Conservation (phyloP, 1,284 basidiomycete species). For the Flammula alnicola region DNA sequence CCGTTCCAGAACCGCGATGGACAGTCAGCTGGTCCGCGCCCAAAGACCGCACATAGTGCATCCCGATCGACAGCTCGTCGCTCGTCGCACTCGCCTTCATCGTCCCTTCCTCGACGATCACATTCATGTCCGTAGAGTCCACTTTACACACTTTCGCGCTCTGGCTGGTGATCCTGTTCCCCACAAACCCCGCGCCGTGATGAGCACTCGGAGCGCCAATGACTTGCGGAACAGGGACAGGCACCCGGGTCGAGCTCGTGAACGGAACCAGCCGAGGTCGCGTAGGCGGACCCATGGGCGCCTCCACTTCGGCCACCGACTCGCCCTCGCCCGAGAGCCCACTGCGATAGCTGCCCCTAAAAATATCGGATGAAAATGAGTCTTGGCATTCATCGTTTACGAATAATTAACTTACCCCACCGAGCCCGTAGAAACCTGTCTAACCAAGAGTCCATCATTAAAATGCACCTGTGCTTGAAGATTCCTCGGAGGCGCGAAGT, state of each 20-base stretch:
- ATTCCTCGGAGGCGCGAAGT: slow-evolving; percentile 60
- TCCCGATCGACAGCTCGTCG: slow-evolving; percentile 66
- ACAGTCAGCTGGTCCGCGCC: slow-evolving; percentile 50
- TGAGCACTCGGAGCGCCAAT: slow-evolving; percentile 18
- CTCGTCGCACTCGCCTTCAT: slow-evolving; percentile 41
- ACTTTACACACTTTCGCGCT: slow-evolving; percentile 59
- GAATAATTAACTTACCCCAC: slow-evolving; percentile 27
- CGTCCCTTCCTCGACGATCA: slow-evolving; percentile 26
- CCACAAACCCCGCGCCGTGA: slow-evolving; percentile 17
- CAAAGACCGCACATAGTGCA: slow-evolving; percentile 71
- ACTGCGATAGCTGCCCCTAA: slow-evolving; percentile 51
- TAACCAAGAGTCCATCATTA: slow-evolving; percentile 33
- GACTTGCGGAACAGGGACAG: slow-evolving; percentile 55
- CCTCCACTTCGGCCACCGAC: slow-evolving; percentile 25
- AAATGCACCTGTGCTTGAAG: slow-evolving; percentile 48
- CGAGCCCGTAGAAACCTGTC: slow-evolving; percentile 40
- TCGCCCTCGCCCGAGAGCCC: slow-evolving; percentile 29
- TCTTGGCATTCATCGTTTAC: not conserved
- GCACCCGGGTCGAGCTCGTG: slow-evolving; percentile 69
- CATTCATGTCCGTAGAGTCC: slow-evolving; percentile 24
- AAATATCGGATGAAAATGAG: not conserved
- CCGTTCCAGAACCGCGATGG: slow-evolving; percentile 9
- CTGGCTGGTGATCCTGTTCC: slow-evolving; percentile 62
- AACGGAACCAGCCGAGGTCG: slow-evolving; percentile 76
- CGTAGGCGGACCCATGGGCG: slow-evolving; percentile 27